Evolutionary conservation across 768 basidiomycete species (phyloP).

Genomic region (Suillus fuscotomentosus): DNA sequence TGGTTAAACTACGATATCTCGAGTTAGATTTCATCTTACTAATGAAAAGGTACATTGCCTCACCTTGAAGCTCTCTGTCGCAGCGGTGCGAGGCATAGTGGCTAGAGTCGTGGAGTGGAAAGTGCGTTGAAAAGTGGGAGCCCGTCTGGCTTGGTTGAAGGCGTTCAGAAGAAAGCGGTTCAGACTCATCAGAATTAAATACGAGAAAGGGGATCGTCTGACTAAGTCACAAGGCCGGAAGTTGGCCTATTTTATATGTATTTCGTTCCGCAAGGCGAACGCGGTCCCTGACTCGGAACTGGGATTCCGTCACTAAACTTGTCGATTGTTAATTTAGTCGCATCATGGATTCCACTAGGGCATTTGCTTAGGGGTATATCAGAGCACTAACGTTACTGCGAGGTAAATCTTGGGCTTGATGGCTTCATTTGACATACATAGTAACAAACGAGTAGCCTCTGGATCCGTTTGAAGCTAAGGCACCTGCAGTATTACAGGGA

Average conservation of each 20-base stretch:
- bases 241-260: slow-evolving; percentile 13
- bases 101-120: slow-evolving; percentile 12
- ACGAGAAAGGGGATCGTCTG: slow-evolving; percentile 6
- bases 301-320: neutral
- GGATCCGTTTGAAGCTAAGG: neutral
- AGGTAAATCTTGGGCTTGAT: neutral
- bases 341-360: neutral
- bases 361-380: neutral
- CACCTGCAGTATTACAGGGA: neutral
- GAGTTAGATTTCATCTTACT: slow-evolving; percentile 1
- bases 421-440: neutral
- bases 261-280: slow-evolving; percentile 1
- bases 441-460: neutral
- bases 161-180: slow-evolving; percentile 7
- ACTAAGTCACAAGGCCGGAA: slow-evolving; percentile 6
- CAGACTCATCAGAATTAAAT: slow-evolving; percentile 1
- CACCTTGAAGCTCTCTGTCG: slow-evolving; percentile 66
- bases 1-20: slow-evolving; percentile 65
- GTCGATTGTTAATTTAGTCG: neutral
- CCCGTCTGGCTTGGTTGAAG: slow-evolving; percentile 7
- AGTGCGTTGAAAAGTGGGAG: slow-evolving; percentile 4
- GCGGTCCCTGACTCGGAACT: neutral
- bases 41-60: neutral
- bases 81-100: slow-evolving; percentile 62
- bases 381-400: neutral